Percentiles rank a stretch among this genome's conserved stretches.
These are phyloP conservation scores for Ustilago shanxiensis DNA, from an alignment of 1,284 basidiomycete genomes.

Conservation along the genomic window DNA sequence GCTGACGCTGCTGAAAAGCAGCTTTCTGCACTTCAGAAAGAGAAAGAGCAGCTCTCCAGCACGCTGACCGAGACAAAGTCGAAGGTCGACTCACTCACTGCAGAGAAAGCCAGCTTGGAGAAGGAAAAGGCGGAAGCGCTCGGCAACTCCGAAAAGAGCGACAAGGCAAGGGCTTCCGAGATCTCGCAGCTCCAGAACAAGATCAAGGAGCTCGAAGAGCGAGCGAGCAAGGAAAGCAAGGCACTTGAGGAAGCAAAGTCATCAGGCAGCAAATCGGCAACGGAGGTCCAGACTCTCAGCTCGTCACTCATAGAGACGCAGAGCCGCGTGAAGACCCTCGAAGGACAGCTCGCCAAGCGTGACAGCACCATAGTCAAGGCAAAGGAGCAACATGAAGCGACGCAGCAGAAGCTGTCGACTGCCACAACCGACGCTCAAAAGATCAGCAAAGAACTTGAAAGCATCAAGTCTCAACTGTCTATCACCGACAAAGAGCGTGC, in stretches of 20 bases:
- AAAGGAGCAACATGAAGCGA: slow-evolving; percentile 17
- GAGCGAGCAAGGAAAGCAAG: slow-evolving; percentile 15
- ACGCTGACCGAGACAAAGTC: slow-evolving; percentile 29
- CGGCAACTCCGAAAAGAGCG: slow-evolving; percentile 17
- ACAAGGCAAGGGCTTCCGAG: slow-evolving; percentile 24
- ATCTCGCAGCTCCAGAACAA: slow-evolving; percentile 33
- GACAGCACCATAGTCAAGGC: slow-evolving; percentile 15
- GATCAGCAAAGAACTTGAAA: slow-evolving; percentile 24
- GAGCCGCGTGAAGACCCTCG: slow-evolving; percentile 16
- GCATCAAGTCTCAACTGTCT: slow-evolving; percentile 9
- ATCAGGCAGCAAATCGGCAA: slow-evolving; percentile 22
- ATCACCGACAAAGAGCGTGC: slow-evolving; percentile 16
- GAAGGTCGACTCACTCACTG: slow-evolving; percentile 28
- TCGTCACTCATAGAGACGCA: slow-evolving; percentile 24
- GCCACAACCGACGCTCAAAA: slow-evolving; percentile 16
- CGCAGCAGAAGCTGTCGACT: slow-evolving; percentile 16
- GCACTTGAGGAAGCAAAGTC: slow-evolving; percentile 25
- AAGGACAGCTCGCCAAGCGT: slow-evolving; percentile 27
- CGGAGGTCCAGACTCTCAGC: slow-evolving; percentile 18
- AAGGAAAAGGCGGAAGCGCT: slow-evolving; percentile 27
- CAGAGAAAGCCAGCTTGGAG: slow-evolving; percentile 29
- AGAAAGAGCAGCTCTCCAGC: slow-evolving; percentile 37
- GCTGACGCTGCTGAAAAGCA: slow-evolving; percentile 31
- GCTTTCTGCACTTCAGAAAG: slow-evolving; percentile 23
- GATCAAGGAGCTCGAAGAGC: slow-evolving; percentile 31